phyloP scores from a whole-genome alignment of 2,329 filamentous ascomycete genomes.

The Pseudocercospora vitis region DNA sequence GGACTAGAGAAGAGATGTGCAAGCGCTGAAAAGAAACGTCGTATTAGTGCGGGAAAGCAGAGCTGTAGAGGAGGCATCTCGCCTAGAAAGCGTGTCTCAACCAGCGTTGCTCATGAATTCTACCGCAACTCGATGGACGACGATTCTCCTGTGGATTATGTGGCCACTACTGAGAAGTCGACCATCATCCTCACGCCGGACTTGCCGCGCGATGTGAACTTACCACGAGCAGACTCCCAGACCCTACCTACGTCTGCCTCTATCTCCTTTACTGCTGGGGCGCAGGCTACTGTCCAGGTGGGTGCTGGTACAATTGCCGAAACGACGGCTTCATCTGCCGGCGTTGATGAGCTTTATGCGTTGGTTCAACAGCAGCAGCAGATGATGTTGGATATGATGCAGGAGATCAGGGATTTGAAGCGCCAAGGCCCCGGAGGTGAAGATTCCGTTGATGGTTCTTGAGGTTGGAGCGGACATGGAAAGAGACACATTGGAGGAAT shows the following conservation, averaged over 20 bases:
- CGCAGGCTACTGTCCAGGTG: too few species aligned
- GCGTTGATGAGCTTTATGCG: slow-evolving; percentile 13
- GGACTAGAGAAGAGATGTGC: too few species aligned
- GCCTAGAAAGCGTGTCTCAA: slow-evolving; percentile 22
- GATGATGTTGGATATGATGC: slow-evolving; percentile 22
- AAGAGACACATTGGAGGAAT: neutral
- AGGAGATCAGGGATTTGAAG: slow-evolving; percentile 22
- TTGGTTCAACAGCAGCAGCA: slow-evolving; percentile 18
- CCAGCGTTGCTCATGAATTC: slow-evolving; percentile 27
- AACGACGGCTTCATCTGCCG: neutral
- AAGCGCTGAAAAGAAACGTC: neutral
- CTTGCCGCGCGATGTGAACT: neutral
- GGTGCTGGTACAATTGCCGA: neutral
- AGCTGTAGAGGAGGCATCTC: slow-evolving; percentile 1
- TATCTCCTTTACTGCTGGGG: neutral
- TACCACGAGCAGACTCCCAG: slow-evolving; percentile 7
- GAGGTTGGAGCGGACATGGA: neutral
- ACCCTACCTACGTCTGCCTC: neutral
- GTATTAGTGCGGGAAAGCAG: slow-evolving; percentile 2
- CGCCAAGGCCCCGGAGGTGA: neutral
- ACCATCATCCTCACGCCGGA: slow-evolving; percentile 20
- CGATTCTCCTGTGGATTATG: slow-evolving; percentile 10
- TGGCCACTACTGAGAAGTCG: slow-evolving; percentile 17
- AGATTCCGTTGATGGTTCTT: neutral
- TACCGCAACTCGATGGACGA: slow-evolving; percentile 16